Evolutionary conservation across 1,139 yeast species (phyloP).

Genomic region (Magnusiomyces paraingens): DNA sequence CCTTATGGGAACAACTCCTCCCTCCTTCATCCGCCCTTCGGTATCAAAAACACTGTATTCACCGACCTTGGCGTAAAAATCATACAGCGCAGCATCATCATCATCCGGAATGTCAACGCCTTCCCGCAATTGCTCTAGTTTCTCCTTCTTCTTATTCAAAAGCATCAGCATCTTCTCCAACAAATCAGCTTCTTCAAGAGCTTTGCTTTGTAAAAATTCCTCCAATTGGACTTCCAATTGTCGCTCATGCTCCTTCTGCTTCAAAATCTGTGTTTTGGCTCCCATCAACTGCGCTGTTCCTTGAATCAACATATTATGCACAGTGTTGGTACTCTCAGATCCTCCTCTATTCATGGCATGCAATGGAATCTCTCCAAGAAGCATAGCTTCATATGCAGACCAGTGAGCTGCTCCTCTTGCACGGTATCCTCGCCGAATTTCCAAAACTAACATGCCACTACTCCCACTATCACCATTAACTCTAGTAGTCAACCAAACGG

Average conservation of each 20-base stretch:
- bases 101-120: constrained; percentile 20
- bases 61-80: constrained; percentile 13
- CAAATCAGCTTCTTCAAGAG: constrained; percentile 21
- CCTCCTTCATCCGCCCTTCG: not conserved
- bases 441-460: not conserved
- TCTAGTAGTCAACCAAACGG: not conserved
- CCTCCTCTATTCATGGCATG: not conserved
- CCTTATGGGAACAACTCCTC: not conserved
- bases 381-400: constrained; percentile 1
- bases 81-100: constrained; percentile 18
- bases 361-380: constrained; percentile 1
- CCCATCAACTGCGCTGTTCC: constrained; percentile 9
- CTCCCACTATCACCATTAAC: not conserved
- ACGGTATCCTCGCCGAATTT: constrained; percentile 2
- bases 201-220: constrained; percentile 19
- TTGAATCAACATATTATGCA: constrained; percentile 7
- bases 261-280: constrained; percentile 2
- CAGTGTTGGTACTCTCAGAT: not conserved
- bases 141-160: constrained; percentile 27
- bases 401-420: not conserved
- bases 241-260: not conserved
- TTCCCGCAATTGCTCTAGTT: constrained; percentile 18
- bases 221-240: constrained; percentile 9
- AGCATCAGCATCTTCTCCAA: constrained; percentile 24
- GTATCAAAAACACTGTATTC: constrained; percentile 5